phyloP scores from a whole-genome alignment of 192 early-diverging fungal species.

The Spizellomyces punctatus region DNA sequence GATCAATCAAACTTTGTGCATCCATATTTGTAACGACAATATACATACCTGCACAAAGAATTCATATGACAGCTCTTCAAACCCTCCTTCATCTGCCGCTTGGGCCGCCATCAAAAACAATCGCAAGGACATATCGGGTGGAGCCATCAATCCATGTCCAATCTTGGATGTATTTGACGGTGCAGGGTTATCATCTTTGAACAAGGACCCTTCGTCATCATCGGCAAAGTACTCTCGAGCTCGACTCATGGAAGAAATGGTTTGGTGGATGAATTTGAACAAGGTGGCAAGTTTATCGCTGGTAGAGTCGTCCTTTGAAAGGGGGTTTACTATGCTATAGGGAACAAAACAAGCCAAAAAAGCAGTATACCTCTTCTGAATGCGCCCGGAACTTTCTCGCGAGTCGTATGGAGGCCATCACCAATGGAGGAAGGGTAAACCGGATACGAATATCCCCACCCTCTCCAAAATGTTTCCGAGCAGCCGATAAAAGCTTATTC shows the following conservation, averaged over 20 bases:
- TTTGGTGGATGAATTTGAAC: slow-evolving; percentile 88
- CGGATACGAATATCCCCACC: slow-evolving; percentile 88
- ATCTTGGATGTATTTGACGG: slow-evolving; percentile 34
- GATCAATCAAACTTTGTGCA: slow-evolving; percentile 77
- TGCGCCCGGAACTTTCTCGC: slow-evolving; percentile 46
- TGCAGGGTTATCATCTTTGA: slow-evolving; percentile 38
- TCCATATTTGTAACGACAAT: slow-evolving; percentile 82
- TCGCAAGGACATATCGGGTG: slow-evolving; percentile 67
- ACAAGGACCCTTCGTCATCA: slow-evolving; percentile 39
- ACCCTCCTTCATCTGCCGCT: slow-evolving; percentile 79
- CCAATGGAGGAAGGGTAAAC: slow-evolving; percentile 90
- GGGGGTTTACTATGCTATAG: not conserved
- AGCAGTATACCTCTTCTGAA: slow-evolving; percentile 21
- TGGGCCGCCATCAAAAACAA: slow-evolving; percentile 87
- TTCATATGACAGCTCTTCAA: slow-evolving; percentile 96
- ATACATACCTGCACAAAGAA: slow-evolving; percentile 80
- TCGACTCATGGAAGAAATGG: slow-evolving; percentile 70
- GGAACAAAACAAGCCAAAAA: slow-evolving; percentile 22
- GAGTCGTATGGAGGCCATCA: slow-evolving; percentile 68
- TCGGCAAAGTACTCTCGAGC: slow-evolving; percentile 49
- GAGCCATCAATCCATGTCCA: slow-evolving; percentile 41
- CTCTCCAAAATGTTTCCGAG: slow-evolving; percentile 83
- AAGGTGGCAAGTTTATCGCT: slow-evolving; percentile 63
- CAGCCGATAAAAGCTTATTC: slow-evolving; percentile 66
- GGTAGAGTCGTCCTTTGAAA: slow-evolving; percentile 30